These are phyloP conservation scores for Cladosporium austrohemisphaericum DNA, from an alignment of 2,329 filamentous ascomycete genomes.

Conservation along the genomic window DNA sequence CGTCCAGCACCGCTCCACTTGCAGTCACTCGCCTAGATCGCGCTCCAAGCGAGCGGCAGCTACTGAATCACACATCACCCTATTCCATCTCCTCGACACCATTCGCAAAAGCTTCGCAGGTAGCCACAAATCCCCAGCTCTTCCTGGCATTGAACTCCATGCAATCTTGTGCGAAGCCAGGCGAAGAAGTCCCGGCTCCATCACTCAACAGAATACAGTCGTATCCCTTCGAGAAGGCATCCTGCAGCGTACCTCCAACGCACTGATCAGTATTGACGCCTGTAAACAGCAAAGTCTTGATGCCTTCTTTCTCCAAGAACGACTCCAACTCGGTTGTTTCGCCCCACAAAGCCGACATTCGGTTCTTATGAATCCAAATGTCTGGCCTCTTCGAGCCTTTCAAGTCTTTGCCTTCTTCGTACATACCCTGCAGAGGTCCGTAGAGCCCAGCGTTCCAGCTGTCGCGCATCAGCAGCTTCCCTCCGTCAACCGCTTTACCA, in stretches of 20 bases:
- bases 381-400: constrained; percentile 36
- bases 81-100: constrained; percentile 22
- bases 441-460: constrained; percentile 56
- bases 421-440: constrained; percentile 41
- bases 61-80: not conserved
- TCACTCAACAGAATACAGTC: constrained; percentile 56
- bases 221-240: constrained; percentile 55
- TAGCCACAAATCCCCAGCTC: constrained; percentile 32
- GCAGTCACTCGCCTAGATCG: not conserved
- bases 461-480: constrained; percentile 49
- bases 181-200: constrained; percentile 51
- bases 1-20: too few relatives aligned
- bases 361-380: constrained; percentile 54
- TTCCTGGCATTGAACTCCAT: constrained; percentile 36
- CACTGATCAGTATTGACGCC: constrained; percentile 63
- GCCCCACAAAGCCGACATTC: constrained; percentile 57
- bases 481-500: constrained; percentile 40
- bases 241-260: constrained; percentile 53
- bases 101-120: constrained; percentile 29
- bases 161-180: constrained; percentile 34
- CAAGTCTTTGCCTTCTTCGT: constrained; percentile 30
- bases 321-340: constrained; percentile 41
- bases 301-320: constrained; percentile 40
- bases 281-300: constrained; percentile 52
- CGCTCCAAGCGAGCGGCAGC: too few relatives aligned